Evolutionary conservation across 257 asterid species (phyloP).

Genomic region (Leptodermis oblonga): DNA sequence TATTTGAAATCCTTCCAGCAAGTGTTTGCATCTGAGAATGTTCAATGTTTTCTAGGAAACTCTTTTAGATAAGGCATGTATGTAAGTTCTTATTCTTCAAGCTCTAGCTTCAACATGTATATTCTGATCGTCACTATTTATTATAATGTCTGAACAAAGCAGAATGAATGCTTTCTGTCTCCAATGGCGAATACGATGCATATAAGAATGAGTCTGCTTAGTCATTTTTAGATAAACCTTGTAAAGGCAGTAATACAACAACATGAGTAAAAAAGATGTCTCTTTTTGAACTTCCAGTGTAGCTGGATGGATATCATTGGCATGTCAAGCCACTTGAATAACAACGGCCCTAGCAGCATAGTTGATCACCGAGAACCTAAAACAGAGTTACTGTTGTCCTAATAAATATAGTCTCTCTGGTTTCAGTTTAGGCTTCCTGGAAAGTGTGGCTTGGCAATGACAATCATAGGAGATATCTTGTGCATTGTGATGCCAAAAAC

Average conservation of each 20-base stretch:
- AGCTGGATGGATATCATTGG: neutral
- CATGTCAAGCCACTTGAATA: neutral
- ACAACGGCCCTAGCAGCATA: neutral
- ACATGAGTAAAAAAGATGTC: neutral
- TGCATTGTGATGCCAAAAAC: constrained; percentile 67
- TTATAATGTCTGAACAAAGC: neutral
- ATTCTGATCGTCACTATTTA: neutral
- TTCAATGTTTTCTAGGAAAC: neutral
- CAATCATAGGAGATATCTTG: constrained; percentile 35
- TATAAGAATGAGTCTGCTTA: neutral
- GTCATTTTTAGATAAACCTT: neutral
- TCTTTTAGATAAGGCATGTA: neutral
- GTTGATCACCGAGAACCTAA: neutral
- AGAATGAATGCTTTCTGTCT: neutral
- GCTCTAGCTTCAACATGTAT: neutral
- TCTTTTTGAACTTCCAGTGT: neutral
- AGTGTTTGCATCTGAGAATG: neutral
- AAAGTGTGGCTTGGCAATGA: constrained; percentile 36
- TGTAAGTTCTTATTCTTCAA: neutral
- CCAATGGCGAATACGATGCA: neutral
- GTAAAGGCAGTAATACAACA: neutral
- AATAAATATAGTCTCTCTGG: neutral
- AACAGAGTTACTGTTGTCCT: neutral
- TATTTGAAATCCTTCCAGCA: neutral
- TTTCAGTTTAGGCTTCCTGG: neutral